These are phyloP conservation scores for Sphaerostilbella broomeana DNA, from an alignment of 2,329 filamentous ascomycete genomes.

Conservation along the genomic window DNA sequence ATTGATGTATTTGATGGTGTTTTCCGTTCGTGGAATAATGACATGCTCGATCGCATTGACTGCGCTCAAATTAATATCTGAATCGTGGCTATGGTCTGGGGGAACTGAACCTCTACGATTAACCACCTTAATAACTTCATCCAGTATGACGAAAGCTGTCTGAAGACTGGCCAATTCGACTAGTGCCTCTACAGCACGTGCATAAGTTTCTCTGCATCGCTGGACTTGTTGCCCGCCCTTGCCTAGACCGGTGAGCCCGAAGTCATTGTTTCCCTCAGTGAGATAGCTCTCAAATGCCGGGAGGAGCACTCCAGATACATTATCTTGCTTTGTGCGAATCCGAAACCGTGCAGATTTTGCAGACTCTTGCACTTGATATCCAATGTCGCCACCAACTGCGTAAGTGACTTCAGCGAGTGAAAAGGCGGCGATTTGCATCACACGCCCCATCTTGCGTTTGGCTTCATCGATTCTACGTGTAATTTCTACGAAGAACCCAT, in stretches of 20 bases:
- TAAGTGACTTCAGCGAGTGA: conserved; percentile 97
- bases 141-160: conserved; percentile 94
- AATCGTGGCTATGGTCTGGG: too few species aligned
- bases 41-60: conserved; percentile 96
- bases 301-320: conserved; percentile 92
- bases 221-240: conserved; percentile 98
- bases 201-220: conserved; percentile 90
- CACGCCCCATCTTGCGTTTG: conserved; percentile 97
- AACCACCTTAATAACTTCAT: conserved; percentile 98
- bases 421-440: conserved; percentile 99
- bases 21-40: conserved; percentile 95
- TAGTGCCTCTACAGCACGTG: conserved; percentile 87
- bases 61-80: too few species aligned
- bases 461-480: conserved; percentile 96
- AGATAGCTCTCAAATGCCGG: conserved; percentile 90
- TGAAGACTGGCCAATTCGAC: conserved; percentile 93
- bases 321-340: conserved; percentile 92
- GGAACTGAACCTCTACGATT: conserved; percentile 72
- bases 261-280: conserved; percentile 87
- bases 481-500: conserved; percentile 58
- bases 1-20: conserved; percentile 99
- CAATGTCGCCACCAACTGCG: conserved; percentile 89
- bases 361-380: conserved; percentile 95
- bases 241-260: conserved; percentile 88
- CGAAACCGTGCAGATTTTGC: conserved; percentile 90